Evolutionary conservation across 2,329 filamentous ascomycete genomes (phyloP), one percentile per base, ranked within the genome.

Genomic region (Didymella arachidicola): DNA sequence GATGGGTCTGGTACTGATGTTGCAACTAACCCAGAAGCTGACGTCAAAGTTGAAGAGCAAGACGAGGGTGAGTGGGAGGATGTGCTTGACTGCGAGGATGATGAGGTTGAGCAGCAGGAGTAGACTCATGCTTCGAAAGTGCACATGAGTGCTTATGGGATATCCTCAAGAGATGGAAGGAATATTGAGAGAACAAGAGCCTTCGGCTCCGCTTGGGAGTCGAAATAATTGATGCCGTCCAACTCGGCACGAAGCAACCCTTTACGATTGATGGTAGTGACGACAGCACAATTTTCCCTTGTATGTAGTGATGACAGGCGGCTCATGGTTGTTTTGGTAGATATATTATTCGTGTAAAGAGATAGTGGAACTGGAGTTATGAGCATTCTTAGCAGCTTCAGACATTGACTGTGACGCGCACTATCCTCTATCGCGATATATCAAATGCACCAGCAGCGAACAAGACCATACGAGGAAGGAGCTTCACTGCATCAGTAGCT

Each of bases 291-390:
- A 25, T 36, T 25, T 56, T n/a, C 7, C 32, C 46, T 14, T 50
- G 53, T 56, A 39, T 27, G 16, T 53, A 12, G 10, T 44, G 36
- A 22, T 34, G 22, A 30, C 36, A 45, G 16, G 38, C 25, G 46
- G 32, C 5, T 29, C n/a, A 25, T 18, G n/a, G n/a, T n/a, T n/a
- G 14, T 32, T 25, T 30, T 18, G 41, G 53, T 51, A 52, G 8
- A 57, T 57, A 57, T 57, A 8, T 42, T 52, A 46, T 57, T 52
- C 42, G 8, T 52, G 47, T 57, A 52, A 19, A 51, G 46, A 46
- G 47, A 16, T 56, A 50, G 10, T 34, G n/a, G 25, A 44, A 49
- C n/a, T 49, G 29, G 38, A 49, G 26, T 29, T 29, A 2, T 42
- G 39, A 12, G 16, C 11, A 26, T 16, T 26, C 12, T 25, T 7